phyloP scores from a whole-genome alignment of 192 early-diverging fungal genomes.

The Coemansia sp. region DNA sequence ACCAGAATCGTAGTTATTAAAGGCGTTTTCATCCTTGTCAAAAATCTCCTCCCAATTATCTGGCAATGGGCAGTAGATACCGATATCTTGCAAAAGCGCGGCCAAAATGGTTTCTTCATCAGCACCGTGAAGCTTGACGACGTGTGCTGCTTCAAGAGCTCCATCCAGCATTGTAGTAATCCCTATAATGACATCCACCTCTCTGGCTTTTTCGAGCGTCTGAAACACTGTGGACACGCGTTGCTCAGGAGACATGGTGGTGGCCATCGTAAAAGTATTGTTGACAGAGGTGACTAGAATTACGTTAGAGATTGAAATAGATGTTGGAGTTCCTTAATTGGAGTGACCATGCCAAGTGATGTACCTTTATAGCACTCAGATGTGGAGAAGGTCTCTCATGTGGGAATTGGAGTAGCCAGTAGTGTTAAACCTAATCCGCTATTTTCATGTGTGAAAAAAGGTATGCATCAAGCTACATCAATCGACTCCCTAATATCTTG shows the following conservation, averaged over 20 bases:
- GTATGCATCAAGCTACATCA: not conserved
- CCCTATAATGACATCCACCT: constrained; percentile 60
- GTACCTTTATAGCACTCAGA: not conserved
- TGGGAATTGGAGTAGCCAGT: not conserved
- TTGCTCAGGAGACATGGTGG: not conserved
- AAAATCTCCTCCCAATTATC: constrained; percentile 9
- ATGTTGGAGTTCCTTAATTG: not conserved
- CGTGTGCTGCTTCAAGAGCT: too few relatives aligned
- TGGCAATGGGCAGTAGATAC: constrained; percentile 55
- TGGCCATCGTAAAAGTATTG: not conserved
- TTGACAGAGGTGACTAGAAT: not conserved
- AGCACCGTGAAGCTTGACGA: too few relatives aligned
- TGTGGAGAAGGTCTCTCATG: too few relatives aligned
- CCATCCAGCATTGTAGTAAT: constrained; percentile 16
- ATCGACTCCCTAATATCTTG: not conserved
- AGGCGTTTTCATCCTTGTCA: constrained; percentile 7
- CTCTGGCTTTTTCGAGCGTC: constrained; percentile 47
- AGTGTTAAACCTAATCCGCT: not conserved
- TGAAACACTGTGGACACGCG: constrained; percentile 15
- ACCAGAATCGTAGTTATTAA: constrained; percentile 60
- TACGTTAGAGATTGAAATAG: not conserved
- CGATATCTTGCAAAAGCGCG: constrained; percentile 54
- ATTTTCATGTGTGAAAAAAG: not conserved
- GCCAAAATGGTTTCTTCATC: too few relatives aligned
- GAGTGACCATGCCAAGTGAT: not conserved